These are phyloP conservation scores for Pseudogymnoascus sp. DNA, from an alignment of 2,329 filamentous ascomycete genomes.

Conservation along the genomic window DNA sequence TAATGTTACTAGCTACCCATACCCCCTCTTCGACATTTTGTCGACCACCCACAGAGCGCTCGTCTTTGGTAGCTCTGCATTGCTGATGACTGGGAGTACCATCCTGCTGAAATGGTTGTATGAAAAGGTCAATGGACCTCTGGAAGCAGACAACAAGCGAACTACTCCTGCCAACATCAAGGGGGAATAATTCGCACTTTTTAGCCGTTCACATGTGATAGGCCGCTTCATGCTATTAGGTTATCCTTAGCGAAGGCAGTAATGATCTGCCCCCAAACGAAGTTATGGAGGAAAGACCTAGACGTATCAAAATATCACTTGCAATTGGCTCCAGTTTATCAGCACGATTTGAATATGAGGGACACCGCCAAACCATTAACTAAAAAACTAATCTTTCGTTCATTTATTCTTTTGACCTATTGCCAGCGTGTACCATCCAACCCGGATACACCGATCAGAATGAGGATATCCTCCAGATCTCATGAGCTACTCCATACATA, in stretches of 20 bases:
- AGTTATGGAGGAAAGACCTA: background rate
- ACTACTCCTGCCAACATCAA: slow-evolving; percentile 22
- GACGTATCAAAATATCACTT: slow-evolving; percentile 4
- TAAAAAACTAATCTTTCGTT: slow-evolving; percentile 6
- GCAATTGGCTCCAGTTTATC: background rate
- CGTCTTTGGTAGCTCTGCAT: slow-evolving; percentile 63
- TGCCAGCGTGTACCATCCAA: slow-evolving; percentile 7
- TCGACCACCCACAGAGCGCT: slow-evolving; percentile 56
- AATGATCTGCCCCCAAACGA: background rate
- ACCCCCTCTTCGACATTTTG: slow-evolving; percentile 71
- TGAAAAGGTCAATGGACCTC: slow-evolving; percentile 52
- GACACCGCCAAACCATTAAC: background rate
- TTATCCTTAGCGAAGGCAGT: background rate
- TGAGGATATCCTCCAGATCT: slow-evolving; percentile 8
- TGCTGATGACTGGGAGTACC: slow-evolving; percentile 65
- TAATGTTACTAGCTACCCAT: slow-evolving; percentile 60
- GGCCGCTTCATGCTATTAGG: background rate
- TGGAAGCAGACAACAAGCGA: slow-evolving; percentile 32
- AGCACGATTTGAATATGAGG: background rate
- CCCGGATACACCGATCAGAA: slow-evolving; percentile 8
- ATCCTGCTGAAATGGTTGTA: slow-evolving; percentile 63
- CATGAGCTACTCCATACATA: slow-evolving; percentile 11
- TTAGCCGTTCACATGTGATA: background rate
- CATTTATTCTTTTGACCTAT: slow-evolving; percentile 8
- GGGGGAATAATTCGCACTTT: slow-evolving; percentile 17